Evolutionary conservation across 2,329 filamentous ascomycete genomes (phyloP).

Genomic region (Pseudocercospora cruenta): DNA sequence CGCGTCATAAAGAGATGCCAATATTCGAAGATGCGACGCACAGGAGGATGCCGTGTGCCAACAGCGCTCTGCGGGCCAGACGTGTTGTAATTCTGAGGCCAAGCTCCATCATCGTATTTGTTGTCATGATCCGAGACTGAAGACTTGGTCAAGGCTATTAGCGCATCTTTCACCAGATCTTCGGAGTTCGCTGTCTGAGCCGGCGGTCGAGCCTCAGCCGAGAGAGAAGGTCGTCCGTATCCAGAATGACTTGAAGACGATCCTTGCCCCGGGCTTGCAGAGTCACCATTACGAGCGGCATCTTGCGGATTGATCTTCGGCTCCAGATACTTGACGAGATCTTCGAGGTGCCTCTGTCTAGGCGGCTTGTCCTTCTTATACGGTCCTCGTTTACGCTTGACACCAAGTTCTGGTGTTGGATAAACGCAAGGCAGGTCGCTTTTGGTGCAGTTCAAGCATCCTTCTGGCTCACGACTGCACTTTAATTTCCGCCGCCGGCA

Average conservation of each 20-base stretch:
- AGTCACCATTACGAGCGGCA: background rate
- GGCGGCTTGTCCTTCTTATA: constrained; percentile 37
- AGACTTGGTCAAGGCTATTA: constrained; percentile 33
- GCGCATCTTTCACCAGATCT: constrained; percentile 33
- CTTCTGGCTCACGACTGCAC: constrained; percentile 32
- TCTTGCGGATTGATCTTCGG: constrained; percentile 22
- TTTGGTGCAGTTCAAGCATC: constrained; percentile 35
- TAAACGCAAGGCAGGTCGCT: constrained; percentile 35
- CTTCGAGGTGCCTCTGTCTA: constrained; percentile 35
- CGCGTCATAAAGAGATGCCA: constrained; percentile 34
- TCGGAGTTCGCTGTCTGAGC: constrained; percentile 23
- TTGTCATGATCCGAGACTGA: constrained; percentile 27
- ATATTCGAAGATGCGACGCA: constrained; percentile 30
- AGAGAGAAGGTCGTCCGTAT: background rate
- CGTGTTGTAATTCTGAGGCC: constrained; percentile 10
- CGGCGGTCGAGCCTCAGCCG: constrained; percentile 2
- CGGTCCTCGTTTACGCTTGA: constrained; percentile 36
- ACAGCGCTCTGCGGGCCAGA: background rate
- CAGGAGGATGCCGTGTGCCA: constrained; percentile 22
- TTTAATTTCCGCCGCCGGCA: constrained; percentile 36
- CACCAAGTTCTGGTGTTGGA: constrained; percentile 29
- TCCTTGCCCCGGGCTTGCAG: constrained; percentile 16
- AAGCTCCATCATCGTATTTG: constrained; percentile 21
- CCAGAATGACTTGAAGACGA: constrained; percentile 14
- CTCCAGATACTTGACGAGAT: constrained; percentile 35